Conservation (phyloP, 495 filamentous ascomycete genomes). For the Penicillium silybi region DNA sequence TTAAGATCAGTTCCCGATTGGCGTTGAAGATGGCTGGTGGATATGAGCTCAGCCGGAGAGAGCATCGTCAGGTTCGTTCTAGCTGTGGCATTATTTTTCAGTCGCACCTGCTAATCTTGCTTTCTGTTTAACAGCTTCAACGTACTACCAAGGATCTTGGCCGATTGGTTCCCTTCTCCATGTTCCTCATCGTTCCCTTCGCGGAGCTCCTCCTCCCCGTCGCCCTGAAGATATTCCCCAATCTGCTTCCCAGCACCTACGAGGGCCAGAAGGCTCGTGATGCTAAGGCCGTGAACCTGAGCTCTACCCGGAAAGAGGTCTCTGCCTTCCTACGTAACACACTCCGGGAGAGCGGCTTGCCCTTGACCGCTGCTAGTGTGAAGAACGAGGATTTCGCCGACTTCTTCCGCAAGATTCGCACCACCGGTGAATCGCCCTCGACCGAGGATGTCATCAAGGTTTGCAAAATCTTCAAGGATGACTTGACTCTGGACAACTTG, state of each 20-base stretch:
- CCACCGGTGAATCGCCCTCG: conserved; percentile 85
- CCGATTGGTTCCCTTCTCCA: conserved; percentile 90
- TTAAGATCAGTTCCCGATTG: conserved; percentile 84
- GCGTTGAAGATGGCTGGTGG: conserved; percentile 97
- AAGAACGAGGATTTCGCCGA: conserved; percentile 94
- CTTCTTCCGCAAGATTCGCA: conserved; percentile 95
- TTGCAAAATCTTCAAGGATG: conserved; percentile 99
- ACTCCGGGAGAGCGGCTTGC: conserved; percentile 86
- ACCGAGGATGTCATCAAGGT: conserved; percentile 94
- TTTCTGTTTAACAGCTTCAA: conserved; percentile 53
- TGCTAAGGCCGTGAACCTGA: conserved; percentile 74
- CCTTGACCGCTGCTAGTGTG: conserved; percentile 77
- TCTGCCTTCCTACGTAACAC: conserved; percentile 87
- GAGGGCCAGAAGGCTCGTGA: conserved; percentile 89
- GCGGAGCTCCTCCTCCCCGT: conserved; percentile 93
- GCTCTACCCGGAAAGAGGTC: conserved; percentile 89
- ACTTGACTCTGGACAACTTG: conserved; percentile 94
- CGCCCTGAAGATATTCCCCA: conserved; percentile 92
- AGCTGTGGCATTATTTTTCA: not conserved
- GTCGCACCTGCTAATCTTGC: conserved; percentile 8
- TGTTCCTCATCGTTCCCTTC: conserved; percentile 95
- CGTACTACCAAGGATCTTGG: conserved; percentile 91
- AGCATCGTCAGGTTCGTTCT: conserved; percentile 70
- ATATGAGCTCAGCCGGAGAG: conserved; percentile 92
- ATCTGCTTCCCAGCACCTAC: conserved; percentile 94